Conservation (phyloP, 1,284 basidiomycete species). For the Fomitopsis schrenkii region DNA sequence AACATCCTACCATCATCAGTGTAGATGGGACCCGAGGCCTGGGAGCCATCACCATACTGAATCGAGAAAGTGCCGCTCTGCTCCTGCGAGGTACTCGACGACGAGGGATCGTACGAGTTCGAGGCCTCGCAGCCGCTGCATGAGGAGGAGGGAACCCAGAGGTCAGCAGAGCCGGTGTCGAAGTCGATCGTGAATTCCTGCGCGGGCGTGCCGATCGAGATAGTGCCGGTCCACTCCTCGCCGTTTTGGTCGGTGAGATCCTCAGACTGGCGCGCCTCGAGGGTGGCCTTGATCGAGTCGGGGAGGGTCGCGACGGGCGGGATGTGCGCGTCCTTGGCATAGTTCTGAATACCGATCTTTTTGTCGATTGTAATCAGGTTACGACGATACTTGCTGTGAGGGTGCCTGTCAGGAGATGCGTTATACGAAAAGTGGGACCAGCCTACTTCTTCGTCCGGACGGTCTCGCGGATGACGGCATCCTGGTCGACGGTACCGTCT, state of each 20-base stretch:
- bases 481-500: conserved; percentile 21
- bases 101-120: conserved; percentile 30
- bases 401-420: neutral
- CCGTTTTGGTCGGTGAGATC: conserved; percentile 14
- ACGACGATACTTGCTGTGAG: conserved; percentile 17
- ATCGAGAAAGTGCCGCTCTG: conserved; percentile 36
- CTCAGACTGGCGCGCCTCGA: conserved; percentile 9
- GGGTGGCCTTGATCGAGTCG: conserved; percentile 5
- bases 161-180: conserved; percentile 26
- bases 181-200: conserved; percentile 23
- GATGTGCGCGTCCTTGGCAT: conserved; percentile 8
- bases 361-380: conserved; percentile 19
- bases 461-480: conserved; percentile 13
- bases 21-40: conserved; percentile 46
- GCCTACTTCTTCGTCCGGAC: conserved; percentile 17
- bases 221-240: conserved; percentile 18
- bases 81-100: conserved; percentile 30
- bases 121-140: conserved; percentile 16
- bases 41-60: conserved; percentile 51
- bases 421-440: neutral
- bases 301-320: conserved; percentile 8
- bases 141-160: conserved; percentile 21
- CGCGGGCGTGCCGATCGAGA: conserved; percentile 19
- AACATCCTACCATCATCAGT: conserved; percentile 38
- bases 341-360: conserved; percentile 16